Conservation (phyloP, 768 basidiomycete genomes). For the Kondoa subrosea region DNA sequence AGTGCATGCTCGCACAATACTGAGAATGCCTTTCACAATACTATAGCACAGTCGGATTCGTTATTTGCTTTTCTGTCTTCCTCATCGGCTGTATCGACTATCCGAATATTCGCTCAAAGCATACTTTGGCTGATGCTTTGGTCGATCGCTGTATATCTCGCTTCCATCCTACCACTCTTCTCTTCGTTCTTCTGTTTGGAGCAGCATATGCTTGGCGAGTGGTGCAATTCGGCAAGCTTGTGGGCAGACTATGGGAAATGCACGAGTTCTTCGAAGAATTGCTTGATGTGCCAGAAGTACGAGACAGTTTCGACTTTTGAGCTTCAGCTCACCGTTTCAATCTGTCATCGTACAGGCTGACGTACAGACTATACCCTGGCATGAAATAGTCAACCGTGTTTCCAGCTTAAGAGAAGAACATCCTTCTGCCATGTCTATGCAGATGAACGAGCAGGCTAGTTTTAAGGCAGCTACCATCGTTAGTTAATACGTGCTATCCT, state of each 20-base stretch:
- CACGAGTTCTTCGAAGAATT: slow-evolving; percentile 90
- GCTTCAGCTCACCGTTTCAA: too few species aligned
- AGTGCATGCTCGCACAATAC: slow-evolving; percentile 31
- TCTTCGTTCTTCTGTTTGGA: slow-evolving; percentile 73
- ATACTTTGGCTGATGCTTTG: slow-evolving; percentile 60
- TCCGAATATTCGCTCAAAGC: slow-evolving; percentile 52
- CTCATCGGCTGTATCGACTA: slow-evolving; percentile 90
- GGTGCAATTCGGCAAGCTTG: slow-evolving; percentile 53
- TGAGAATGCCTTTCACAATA: slow-evolving; percentile 1
- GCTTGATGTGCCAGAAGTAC: slow-evolving; percentile 82
- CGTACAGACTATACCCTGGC: slow-evolving; percentile 95
- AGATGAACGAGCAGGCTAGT: neutral
- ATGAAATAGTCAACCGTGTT: slow-evolving; percentile 78
- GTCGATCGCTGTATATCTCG: slow-evolving; percentile 66
- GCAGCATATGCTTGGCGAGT: slow-evolving; percentile 82
- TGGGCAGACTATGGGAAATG: slow-evolving; percentile 74
- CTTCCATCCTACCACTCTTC: slow-evolving; percentile 37
- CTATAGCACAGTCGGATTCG: slow-evolving; percentile 83
- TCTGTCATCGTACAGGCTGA: slow-evolving; percentile 48
- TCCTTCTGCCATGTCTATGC: slow-evolving; percentile 48
- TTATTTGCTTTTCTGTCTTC: slow-evolving; percentile 96
- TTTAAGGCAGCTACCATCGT: too few species aligned
- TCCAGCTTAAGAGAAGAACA: slow-evolving; percentile 79
- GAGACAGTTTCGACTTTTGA: slow-evolving; percentile 22
- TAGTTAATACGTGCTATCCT: neutral